Conservation (phyloP, 768 basidiomycete species). For the Pholiota conissans region DNA sequence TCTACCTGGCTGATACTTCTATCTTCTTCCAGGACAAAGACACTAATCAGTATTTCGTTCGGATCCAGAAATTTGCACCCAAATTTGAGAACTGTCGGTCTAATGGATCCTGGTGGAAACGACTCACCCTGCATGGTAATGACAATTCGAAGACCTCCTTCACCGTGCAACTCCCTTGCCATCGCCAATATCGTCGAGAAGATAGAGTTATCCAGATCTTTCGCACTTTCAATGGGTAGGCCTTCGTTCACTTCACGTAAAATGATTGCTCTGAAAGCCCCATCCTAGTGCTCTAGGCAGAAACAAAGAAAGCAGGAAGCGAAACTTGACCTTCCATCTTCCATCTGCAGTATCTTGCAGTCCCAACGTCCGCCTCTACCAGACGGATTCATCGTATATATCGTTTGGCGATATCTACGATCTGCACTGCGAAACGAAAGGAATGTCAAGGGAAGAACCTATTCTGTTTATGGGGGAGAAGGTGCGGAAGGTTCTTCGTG, state of each 20-base stretch:
- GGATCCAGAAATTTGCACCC: conserved; percentile 87
- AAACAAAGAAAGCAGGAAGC: conserved; percentile 91
- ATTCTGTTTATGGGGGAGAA: conserved; percentile 86
- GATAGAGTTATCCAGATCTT: conserved; percentile 91
- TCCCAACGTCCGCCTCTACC: conserved; percentile 80
- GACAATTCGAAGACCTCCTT: conserved; percentile 91
- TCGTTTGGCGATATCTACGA: conserved; percentile 94
- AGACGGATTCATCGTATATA: conserved; percentile 90
- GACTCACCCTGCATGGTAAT: conserved; percentile 87
- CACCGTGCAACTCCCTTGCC: conserved; percentile 85
- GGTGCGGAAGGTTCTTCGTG: conserved; percentile 65
- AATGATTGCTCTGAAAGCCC: neutral
- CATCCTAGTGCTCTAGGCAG: conserved; percentile 68
- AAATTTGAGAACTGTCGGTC: conserved; percentile 90
- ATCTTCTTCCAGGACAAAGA: conserved; percentile 78
- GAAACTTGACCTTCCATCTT: conserved; percentile 89
- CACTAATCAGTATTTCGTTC: conserved; percentile 85
- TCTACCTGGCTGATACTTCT: neutral
- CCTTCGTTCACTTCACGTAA: neutral
- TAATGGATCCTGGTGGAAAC: conserved; percentile 84
- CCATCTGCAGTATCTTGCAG: conserved; percentile 86
- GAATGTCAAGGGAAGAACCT: conserved; percentile 85
- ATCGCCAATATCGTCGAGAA: conserved; percentile 85
- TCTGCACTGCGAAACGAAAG: conserved; percentile 72
- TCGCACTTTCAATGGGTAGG: conserved; percentile 91